Evolutionary conservation across 257 asterid genomes (phyloP).

Genomic region (Solanum sejunctum): DNA sequence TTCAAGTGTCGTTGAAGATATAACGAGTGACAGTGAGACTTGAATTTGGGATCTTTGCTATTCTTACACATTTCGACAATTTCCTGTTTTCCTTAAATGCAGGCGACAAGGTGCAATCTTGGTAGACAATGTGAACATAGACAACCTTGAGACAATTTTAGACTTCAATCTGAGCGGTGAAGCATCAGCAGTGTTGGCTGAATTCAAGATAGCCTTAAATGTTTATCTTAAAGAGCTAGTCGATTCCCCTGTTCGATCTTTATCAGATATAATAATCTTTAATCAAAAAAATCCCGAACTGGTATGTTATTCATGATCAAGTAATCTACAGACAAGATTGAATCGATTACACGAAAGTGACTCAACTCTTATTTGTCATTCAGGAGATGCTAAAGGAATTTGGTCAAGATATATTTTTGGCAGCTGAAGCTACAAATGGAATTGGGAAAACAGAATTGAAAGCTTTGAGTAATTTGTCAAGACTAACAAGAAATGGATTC

Average conservation of each 20-base stretch:
- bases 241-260: constrained; percentile 28
- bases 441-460: constrained; percentile 13
- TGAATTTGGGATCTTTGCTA: background rate
- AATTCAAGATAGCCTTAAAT: constrained; percentile 28
- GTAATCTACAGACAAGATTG: background rate
- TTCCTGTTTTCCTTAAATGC: background rate
- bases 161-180: constrained; percentile 1
- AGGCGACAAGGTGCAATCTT: constrained; percentile 29
- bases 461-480: constrained; percentile 6
- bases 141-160: constrained; percentile 3
- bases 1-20: background rate
- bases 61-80: background rate
- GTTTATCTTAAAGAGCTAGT: constrained; percentile 21
- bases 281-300: constrained; percentile 13
- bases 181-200: constrained; percentile 7
- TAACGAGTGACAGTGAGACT: background rate
- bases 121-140: constrained; percentile 21
- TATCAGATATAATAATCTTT: constrained; percentile 27
- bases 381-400: constrained; percentile 27
- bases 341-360: background rate
- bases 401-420: constrained; percentile 24
- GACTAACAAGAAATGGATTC: constrained; percentile 12
- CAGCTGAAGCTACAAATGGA: constrained; percentile 32
- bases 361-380: background rate
- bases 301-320: constrained; percentile 8